Evolutionary conservation across 2,329 filamentous ascomycete genomes (phyloP).

Genomic region (Diaporthe caulivora): DNA sequence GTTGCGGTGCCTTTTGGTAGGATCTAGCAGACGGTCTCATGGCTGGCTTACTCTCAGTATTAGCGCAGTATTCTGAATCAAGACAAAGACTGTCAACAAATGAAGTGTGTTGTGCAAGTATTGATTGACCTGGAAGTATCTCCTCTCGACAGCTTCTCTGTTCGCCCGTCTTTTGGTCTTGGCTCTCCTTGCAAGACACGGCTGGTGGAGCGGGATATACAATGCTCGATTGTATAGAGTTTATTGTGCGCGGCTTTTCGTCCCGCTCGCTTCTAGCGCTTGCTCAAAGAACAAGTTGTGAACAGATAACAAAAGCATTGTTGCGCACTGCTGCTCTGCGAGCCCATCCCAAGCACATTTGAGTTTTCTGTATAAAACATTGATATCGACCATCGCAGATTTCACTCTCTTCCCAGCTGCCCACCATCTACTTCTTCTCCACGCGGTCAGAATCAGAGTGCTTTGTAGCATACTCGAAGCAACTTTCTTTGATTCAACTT

Average conservation of each 20-base stretch:
- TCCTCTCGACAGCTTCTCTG: neutral
- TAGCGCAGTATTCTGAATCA: neutral
- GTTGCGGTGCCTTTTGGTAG: neutral
- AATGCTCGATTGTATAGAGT: neutral
- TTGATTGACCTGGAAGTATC: no score
- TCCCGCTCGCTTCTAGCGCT: no score
- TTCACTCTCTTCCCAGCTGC: neutral
- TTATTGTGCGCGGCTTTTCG: no score
- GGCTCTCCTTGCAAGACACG: neutral
- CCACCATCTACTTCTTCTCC: neutral
- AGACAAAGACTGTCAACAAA: neutral
- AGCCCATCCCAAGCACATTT: no score
- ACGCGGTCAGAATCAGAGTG: neutral
- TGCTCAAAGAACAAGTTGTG: no score
- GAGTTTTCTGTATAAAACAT: neutral
- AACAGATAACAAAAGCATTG: no score
- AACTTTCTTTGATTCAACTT: neutral
- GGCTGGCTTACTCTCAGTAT: neutral
- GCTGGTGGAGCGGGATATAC: neutral
- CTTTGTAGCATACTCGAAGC: neutral
- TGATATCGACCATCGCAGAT: neutral
- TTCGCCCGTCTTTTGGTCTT: no score
- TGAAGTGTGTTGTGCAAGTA: neutral
- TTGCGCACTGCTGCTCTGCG: no score
- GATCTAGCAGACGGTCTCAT: neutral